Evolutionary conservation across 805 yeast species (phyloP).

Genomic region (Starmerella cellae): DNA sequence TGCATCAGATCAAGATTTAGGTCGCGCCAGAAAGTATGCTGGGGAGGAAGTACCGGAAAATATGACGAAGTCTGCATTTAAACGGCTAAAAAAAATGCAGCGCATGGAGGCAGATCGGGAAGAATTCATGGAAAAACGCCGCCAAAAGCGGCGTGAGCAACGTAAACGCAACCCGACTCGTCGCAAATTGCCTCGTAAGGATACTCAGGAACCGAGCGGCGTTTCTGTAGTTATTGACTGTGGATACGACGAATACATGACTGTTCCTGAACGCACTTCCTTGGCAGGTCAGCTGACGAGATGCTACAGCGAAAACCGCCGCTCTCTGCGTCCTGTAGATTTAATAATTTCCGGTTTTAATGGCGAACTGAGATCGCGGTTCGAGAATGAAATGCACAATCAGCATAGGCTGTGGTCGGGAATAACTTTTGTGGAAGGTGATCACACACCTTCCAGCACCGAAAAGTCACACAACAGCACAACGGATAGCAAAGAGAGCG

Average conservation of each 20-base stretch:
- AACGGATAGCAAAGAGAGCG: neutral
- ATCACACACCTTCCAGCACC: constrained; percentile 9
- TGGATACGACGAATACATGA: constrained; percentile 82
- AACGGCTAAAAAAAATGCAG: constrained; percentile 47
- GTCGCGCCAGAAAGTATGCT: constrained; percentile 3
- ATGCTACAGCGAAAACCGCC: constrained; percentile 64
- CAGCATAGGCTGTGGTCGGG: constrained; percentile 59
- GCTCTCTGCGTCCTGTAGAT: constrained; percentile 43
- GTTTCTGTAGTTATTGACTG: constrained; percentile 67
- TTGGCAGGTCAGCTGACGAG: constrained; percentile 70
- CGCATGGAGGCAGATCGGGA: constrained; percentile 54
- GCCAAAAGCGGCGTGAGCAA: constrained; percentile 36
- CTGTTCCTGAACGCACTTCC: constrained; percentile 53
- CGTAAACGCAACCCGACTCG: constrained; percentile 15
- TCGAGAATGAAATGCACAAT: constrained; percentile 43
- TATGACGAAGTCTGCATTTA: constrained; percentile 77
- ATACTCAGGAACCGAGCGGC: constrained; percentile 28
- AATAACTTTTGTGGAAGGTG: constrained; percentile 37
- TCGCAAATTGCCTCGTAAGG: constrained; percentile 9
- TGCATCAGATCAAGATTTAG: too few species aligned
- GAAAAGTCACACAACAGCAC: neutral
- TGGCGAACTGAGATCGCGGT: constrained; percentile 51
- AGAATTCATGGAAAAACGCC: constrained; percentile 40
- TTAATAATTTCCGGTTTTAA: constrained; percentile 53
- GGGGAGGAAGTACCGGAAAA: constrained; percentile 53